phyloP scores from a whole-genome alignment of 192 early-diverging fungal species.

The Geosiphon pyriformis region DNA sequence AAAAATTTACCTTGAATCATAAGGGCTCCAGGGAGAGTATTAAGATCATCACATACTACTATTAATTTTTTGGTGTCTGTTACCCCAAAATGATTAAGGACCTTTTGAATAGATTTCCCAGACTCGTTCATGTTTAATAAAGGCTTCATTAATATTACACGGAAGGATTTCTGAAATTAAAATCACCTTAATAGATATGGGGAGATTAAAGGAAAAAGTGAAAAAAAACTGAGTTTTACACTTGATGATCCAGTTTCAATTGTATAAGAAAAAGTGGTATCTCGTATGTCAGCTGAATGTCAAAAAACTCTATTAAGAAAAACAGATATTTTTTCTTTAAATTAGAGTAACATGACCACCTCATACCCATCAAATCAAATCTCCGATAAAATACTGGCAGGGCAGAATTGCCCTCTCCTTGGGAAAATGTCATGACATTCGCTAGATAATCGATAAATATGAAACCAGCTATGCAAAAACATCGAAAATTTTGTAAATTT shows the following conservation, averaged over 20 bases:
- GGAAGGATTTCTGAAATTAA: slow-evolving; percentile 41
- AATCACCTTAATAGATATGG: neutral
- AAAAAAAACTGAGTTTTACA: slow-evolving; percentile 19
- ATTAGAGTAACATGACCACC: neutral
- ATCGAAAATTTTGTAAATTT: neutral
- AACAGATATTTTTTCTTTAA: neutral
- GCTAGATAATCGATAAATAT: slow-evolving; percentile 57
- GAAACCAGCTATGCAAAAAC: slow-evolving; percentile 39
- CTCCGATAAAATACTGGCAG: slow-evolving; percentile 36
- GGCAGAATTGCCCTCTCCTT: slow-evolving; percentile 24
- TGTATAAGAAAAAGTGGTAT: slow-evolving; percentile 40
- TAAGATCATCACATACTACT: slow-evolving; percentile 54
- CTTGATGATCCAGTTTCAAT: slow-evolving; percentile 31
- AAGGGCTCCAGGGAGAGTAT: slow-evolving; percentile 51
- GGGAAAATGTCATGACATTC: slow-evolving; percentile 48
- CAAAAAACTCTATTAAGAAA: neutral
- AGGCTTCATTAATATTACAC: slow-evolving; percentile 53
- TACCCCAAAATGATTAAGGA: slow-evolving; percentile 44
- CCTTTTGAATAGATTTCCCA: slow-evolving; percentile 45
- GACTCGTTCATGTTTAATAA: slow-evolving; percentile 51
- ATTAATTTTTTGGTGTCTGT: slow-evolving; percentile 47
- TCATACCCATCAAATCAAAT: slow-evolving; percentile 31
- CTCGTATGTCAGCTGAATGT: slow-evolving; percentile 48
- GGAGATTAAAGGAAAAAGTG: neutral
- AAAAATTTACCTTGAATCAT: slow-evolving; percentile 45